Conservation (phyloP, 179 eudicot genomes). For the Nepenthes alata region DNA sequence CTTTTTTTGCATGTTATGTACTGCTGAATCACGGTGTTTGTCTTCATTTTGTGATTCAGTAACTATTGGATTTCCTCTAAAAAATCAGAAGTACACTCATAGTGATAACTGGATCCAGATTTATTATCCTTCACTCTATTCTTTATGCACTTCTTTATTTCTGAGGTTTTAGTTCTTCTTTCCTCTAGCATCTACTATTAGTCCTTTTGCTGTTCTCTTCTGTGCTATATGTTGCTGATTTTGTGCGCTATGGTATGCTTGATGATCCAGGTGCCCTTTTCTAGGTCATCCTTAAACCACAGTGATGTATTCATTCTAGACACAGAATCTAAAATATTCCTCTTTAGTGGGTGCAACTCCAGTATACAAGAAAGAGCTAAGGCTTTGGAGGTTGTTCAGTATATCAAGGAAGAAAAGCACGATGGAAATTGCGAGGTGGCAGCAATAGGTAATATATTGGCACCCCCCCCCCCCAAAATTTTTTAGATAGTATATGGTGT, state of each 20-base stretch:
- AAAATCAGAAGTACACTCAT: no score
- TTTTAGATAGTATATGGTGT: background rate
- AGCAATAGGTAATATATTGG: conserved; percentile 34
- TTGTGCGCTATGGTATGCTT: conserved; percentile 8
- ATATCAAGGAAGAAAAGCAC: conserved; percentile 56
- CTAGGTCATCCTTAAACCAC: conserved; percentile 63
- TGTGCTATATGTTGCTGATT: background rate
- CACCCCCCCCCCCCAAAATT: background rate
- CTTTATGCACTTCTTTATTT: background rate
- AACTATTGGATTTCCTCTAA: no score
- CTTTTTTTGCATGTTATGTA: no score
- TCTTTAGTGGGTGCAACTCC: conserved; percentile 60
- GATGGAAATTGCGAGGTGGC: conserved; percentile 54
- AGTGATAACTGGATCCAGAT: background rate
- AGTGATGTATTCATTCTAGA: conserved; percentile 65
- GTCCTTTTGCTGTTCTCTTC: background rate
- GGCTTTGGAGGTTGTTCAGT: conserved; percentile 73
- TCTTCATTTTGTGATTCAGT: no score
- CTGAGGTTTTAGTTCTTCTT: background rate
- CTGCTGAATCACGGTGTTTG: no score
- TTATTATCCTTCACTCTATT: background rate
- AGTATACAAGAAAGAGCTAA: conserved; percentile 65
- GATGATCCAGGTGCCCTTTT: conserved; percentile 52
- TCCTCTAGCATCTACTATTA: background rate
- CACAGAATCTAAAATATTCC: conserved; percentile 50